Evolutionary conservation across 108 stramenopile species (phyloP).

Genomic region (Cyclostephanos tholiformis): DNA sequence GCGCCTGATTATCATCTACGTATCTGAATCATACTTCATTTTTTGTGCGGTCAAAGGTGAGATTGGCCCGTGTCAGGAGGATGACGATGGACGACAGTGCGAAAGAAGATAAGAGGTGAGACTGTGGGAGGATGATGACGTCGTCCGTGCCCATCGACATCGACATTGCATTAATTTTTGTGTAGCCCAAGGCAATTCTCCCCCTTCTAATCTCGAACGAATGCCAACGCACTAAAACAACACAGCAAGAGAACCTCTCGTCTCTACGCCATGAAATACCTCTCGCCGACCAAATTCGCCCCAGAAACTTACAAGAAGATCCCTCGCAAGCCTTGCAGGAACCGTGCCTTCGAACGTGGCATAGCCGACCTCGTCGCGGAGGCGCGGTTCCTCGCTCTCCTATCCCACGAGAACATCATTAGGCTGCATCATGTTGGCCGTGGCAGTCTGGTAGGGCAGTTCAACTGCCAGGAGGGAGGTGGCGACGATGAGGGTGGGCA

Average conservation of each 20-base stretch:
- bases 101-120: too few relatives aligned
- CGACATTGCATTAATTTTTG: too few relatives aligned
- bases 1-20: too few relatives aligned
- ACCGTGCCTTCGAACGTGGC: constrained; percentile 28
- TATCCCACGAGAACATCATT: constrained; percentile 39
- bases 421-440: constrained; percentile 14
- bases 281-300: constrained; percentile 15
- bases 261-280: constrained; percentile 34
- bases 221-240: background rate
- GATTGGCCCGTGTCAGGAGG: background rate
- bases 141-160: too few relatives aligned
- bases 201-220: background rate
- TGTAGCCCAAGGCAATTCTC: too few relatives aligned
- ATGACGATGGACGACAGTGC: background rate
- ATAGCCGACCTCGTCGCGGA: constrained; percentile 47
- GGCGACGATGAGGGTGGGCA: background rate
- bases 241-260: background rate
- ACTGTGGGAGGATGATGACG: too few relatives aligned
- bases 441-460: constrained; percentile 25
- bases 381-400: constrained; percentile 24
- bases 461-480: constrained; percentile 20
- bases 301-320: background rate
- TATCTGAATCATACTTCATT: too few relatives aligned
- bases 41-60: background rate
- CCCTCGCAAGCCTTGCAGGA: background rate